Conservation (phyloP, 768 basidiomycete genomes). For the Harrya chromipes region DNA sequence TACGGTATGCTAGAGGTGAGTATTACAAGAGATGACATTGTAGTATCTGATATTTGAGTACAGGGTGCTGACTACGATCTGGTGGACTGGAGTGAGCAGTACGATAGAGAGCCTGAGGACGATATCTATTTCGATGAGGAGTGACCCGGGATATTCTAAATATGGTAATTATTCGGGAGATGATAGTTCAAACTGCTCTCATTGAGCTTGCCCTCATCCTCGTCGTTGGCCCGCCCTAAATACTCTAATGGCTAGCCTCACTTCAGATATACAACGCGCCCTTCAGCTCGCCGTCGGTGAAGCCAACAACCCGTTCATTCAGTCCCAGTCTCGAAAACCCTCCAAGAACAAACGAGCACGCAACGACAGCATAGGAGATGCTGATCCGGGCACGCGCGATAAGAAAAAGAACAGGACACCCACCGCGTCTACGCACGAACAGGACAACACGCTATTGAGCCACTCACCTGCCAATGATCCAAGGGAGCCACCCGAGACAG, state of each 20-base stretch:
- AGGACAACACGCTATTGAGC: constrained; percentile 19
- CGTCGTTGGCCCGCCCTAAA: constrained; percentile 41
- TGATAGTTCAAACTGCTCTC: background rate
- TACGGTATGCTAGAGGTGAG: constrained; percentile 73
- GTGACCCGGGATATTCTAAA: constrained; percentile 2
- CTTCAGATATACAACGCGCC: constrained; percentile 48
- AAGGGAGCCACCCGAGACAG: constrained; percentile 29
- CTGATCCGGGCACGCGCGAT: constrained; percentile 18
- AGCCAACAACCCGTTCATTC: constrained; percentile 39
- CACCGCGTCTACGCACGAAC: background rate
- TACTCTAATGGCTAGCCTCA: constrained; percentile 28
- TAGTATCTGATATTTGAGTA: constrained; percentile 1
- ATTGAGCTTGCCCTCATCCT: constrained; percentile 42
- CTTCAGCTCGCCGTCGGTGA: constrained; percentile 48
- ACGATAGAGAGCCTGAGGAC: constrained; percentile 56
- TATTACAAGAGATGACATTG: background rate
- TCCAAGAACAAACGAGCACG: constrained; percentile 37
- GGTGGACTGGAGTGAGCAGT: constrained; percentile 73
- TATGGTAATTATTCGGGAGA: constrained; percentile 18
- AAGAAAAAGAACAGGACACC: constrained; percentile 35
- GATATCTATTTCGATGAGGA: constrained; percentile 72
- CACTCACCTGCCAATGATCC: background rate
- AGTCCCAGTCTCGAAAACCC: constrained; percentile 20
- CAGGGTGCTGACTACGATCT: constrained; percentile 68
- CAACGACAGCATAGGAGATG: constrained; percentile 10